These are phyloP conservation scores for Solanum bulbocastanum DNA, from an alignment of 257 asterid species.

Conservation along the genomic window DNA sequence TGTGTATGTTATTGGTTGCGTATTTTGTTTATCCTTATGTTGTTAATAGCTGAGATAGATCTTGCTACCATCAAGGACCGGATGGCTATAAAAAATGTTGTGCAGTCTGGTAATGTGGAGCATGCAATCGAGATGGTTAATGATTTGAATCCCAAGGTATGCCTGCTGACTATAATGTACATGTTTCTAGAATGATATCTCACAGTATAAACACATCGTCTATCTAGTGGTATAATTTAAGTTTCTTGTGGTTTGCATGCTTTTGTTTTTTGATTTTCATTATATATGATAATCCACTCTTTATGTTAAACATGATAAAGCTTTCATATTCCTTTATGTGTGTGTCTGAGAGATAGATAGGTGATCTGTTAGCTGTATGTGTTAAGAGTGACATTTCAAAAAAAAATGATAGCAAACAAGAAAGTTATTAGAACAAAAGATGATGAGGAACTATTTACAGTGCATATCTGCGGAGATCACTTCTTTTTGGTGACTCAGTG, in stretches of 20 bases:
- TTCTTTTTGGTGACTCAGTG: neutral
- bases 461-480: neutral
- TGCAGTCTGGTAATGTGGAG: constrained; percentile 73
- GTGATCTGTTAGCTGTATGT: neutral
- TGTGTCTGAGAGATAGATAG: neutral
- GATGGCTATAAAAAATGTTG: constrained; percentile 84
- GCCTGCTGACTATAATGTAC: neutral
- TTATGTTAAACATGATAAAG: neutral
- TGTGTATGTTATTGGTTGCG: neutral
- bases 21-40: constrained; percentile 32
- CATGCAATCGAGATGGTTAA: constrained; percentile 84
- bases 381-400: neutral
- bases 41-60: constrained; percentile 67
- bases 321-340: neutral
- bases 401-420: neutral
- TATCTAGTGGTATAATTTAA: neutral
- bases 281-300: neutral
- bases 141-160: constrained; percentile 85
- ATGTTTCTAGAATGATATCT: neutral
- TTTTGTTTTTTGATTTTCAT: neutral
- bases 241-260: neutral
- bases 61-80: constrained; percentile 72
- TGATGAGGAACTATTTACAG: neutral
- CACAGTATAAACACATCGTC: neutral
- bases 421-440: neutral